These are phyloP conservation scores for Dictyostelium purpureum DNA, from an alignment of 78 protist species.

Conservation along the genomic window DNA sequence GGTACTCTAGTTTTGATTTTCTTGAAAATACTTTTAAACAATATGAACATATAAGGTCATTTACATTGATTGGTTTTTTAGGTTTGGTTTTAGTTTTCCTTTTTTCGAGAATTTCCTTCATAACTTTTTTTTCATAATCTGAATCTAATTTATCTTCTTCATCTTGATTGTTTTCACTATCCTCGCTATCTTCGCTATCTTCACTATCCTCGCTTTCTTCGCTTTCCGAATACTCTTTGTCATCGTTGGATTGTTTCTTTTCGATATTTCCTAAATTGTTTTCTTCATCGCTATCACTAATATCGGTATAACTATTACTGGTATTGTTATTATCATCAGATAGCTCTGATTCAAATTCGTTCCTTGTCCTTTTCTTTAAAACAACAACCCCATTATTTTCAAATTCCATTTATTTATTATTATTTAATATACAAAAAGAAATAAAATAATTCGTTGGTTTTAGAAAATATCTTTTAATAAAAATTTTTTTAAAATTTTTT, in stretches of 20 bases:
- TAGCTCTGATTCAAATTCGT: neutral
- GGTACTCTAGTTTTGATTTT: slow-evolving; percentile 40
- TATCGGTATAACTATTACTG: neutral
- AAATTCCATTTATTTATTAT: neutral
- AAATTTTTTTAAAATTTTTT: no score
- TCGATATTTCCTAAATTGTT: no score
- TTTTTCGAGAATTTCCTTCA: neutral
- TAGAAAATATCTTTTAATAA: no score
- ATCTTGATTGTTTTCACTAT: neutral
- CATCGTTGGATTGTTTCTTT: no score
- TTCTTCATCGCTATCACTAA: neutral
- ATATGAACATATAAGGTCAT: neutral
- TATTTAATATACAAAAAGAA: no score
- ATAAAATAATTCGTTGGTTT: no score
- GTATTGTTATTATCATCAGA: neutral
- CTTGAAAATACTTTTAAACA: slow-evolving; percentile 58
- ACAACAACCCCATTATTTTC: neutral
- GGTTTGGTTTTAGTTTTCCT: neutral
- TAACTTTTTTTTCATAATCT: neutral
- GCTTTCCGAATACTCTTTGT: neutral
- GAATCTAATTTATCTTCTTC: neutral
- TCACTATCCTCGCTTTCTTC: neutral
- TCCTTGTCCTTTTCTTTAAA: neutral
- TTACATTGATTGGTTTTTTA: neutral
- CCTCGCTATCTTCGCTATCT: neutral